These are phyloP conservation scores for Mortierella sp. DNA, from an alignment of 371 early-diverging fungal species.

Conservation along the genomic window DNA sequence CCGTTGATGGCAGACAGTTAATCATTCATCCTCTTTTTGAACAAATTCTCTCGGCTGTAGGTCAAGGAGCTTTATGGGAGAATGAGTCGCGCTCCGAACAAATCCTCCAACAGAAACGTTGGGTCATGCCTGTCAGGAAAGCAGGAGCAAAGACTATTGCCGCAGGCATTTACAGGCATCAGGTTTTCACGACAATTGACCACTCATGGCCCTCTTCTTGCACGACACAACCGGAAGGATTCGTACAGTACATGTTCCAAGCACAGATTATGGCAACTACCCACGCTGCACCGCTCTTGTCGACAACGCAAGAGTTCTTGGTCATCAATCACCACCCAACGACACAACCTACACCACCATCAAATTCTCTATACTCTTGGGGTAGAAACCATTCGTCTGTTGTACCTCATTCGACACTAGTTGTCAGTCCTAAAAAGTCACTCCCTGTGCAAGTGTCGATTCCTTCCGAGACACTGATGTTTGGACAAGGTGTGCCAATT, in stretches of 20 bases:
- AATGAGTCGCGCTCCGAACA: slow-evolving; percentile 12
- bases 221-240: slow-evolving; percentile 11
- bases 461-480: slow-evolving; percentile 7
- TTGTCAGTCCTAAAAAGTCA: slow-evolving; percentile 11
- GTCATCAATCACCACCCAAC: slow-evolving; percentile 5
- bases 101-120: slow-evolving; percentile 15
- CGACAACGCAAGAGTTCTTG: slow-evolving; percentile 11
- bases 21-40: too few relatives aligned
- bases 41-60: background rate
- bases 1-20: too few relatives aligned
- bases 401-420: background rate
- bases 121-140: slow-evolving; percentile 11
- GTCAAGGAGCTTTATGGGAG: background rate
- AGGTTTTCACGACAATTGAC: slow-evolving; percentile 16
- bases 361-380: background rate
- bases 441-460: slow-evolving; percentile 15
- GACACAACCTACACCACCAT: background rate
- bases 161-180: slow-evolving; percentile 8
- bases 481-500: slow-evolving; percentile 17
- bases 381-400: background rate
- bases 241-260: slow-evolving; percentile 19
- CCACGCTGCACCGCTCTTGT: background rate
- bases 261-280: slow-evolving; percentile 8
- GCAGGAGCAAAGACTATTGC: slow-evolving; percentile 3
- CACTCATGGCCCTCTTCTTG: slow-evolving; percentile 20